Evolutionary conservation across 164 flowering plant genomes (phyloP), one percentile per base, ranked within the genome.

Genomic region (Brasenia schreberi): DNA sequence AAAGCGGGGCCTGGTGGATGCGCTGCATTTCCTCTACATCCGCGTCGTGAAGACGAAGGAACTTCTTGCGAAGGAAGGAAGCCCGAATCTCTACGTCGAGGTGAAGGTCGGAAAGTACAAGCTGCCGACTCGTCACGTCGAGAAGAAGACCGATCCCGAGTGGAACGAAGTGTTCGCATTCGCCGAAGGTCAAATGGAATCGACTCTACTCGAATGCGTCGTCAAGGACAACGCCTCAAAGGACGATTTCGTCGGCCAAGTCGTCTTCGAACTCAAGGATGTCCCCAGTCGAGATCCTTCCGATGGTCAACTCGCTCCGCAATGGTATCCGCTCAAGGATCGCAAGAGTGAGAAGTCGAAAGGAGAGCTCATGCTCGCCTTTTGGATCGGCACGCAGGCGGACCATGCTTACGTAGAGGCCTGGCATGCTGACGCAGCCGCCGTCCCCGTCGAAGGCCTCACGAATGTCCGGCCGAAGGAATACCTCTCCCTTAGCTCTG

Each of bases 301-400:
- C 0, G 86, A 84, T 63, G 82, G 88, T 52, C 85, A 86, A 0
- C 69, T 84, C 67, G 88, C 88, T 0, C 85, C 86, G 0, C 83
- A 81, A 39, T 82, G 88, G 88, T 81, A 84, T 39, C 61, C 81
- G 49, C 18, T 84, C 69, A 86, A 82, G 65, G 76, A 80, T 42
- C 68, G 72, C 43, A 71, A 71, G 43, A 81, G 82, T 12, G 78
- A 72, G 42, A 80, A 76, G 69, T 76, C 70, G 17, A 66, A 49
- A 7, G 85, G 85, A 4, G 86, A 84, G 66, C 63, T 84, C 61
- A 83, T 85, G 87, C 58, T 85, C 18, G 85, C 86, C 7, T 80
- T 81, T 19, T 85, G 89, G 89, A 78, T 80, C 81, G 89, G 89
- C 4, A 85, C 89, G 4, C 89, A 85, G 63, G 85, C 85, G 5